Evolutionary conservation across 108 stramenopile genomes (phyloP), one percentile per base, ranked within the genome.

Genomic region (Nitzschia sp.): DNA sequence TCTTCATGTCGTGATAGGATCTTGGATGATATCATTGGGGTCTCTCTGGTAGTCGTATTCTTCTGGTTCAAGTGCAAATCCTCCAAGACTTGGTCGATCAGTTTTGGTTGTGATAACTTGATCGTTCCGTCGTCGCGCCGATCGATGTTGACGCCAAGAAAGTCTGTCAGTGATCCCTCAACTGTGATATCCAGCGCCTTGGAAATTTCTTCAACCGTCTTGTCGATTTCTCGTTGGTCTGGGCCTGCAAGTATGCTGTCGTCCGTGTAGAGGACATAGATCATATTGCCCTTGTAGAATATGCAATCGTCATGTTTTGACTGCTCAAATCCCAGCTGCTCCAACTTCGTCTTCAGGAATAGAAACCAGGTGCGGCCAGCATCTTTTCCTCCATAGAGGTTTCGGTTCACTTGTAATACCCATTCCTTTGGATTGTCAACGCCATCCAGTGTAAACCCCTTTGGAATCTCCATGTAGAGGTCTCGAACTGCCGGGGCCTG

Each of bases 81-180:
- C 18, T 71, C n/a, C 25, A 70, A 32, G 47, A 85, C 73, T 27
- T 70, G 29, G 18, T 78, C 66, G 19, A 83, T 83, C 13, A 83
- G 68, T 13, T 71, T 58, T 26, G 82, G 82, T 33, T 85, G 74
- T 21, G 70, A 45, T 36, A 86, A n/a, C 29, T 81, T 53, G 51
- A 79, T 82, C 1, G 19, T 30, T 6, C 76, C 71, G 24, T 75
- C 55, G 17, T 67, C 72, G 8, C 35, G 11, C 27, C 55, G 51
- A 3, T 54, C 75, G 18, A 77, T 53, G 60, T 69, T 70, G 1
- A 78, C 66, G 31, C 77, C 74, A 26, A 84, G 70, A 45, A 77
- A 89, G 64, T 89, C 82, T 17, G 68, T 53, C 8, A 87, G 47
- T 19, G 46, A 23, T 2, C 86, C 83, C 62, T 84, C 83, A 25